These are phyloP conservation scores for Cercophora samala DNA, from an alignment of 495 filamentous ascomycete genomes.

Conservation along the genomic window DNA sequence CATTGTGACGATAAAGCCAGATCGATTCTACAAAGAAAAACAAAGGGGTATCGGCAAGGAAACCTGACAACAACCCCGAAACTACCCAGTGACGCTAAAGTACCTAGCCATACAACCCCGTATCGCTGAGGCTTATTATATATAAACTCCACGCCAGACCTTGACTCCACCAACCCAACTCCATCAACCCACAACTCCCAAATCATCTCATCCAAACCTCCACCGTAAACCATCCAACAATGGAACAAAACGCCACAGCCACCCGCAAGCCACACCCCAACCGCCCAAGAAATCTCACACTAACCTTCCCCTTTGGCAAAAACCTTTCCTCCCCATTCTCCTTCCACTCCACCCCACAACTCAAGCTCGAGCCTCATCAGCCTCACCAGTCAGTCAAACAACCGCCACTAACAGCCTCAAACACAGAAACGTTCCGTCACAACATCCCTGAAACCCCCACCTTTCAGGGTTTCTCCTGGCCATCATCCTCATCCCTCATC, in stretches of 20 bases:
- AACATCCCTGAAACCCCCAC: not conserved
- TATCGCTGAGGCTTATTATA: not conserved
- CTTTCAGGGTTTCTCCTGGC: not conserved
- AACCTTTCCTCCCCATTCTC: not conserved
- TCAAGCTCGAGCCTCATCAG: not conserved
- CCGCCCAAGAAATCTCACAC: not conserved
- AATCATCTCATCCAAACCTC: not conserved
- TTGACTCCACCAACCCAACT: not conserved
- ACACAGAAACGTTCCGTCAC: not conserved
- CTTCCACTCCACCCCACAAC: not conserved
- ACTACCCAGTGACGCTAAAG: not conserved
- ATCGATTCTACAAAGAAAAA: not conserved
- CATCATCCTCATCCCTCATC: not conserved
- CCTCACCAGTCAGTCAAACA: not conserved
- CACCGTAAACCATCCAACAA: not conserved
- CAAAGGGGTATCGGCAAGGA: not conserved
- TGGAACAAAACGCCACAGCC: not conserved
- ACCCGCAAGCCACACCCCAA: not conserved
- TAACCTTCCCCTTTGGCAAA: not conserved
- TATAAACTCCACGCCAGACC: not conserved
- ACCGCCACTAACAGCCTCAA: not conserved
- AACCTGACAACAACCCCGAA: not conserved
- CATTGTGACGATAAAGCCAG: not conserved
- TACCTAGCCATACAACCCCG: not conserved
- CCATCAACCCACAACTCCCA: not conserved